These are phyloP conservation scores for Xylaria telfairii DNA, from an alignment of 495 filamentous ascomycete species.

Conservation along the genomic window DNA sequence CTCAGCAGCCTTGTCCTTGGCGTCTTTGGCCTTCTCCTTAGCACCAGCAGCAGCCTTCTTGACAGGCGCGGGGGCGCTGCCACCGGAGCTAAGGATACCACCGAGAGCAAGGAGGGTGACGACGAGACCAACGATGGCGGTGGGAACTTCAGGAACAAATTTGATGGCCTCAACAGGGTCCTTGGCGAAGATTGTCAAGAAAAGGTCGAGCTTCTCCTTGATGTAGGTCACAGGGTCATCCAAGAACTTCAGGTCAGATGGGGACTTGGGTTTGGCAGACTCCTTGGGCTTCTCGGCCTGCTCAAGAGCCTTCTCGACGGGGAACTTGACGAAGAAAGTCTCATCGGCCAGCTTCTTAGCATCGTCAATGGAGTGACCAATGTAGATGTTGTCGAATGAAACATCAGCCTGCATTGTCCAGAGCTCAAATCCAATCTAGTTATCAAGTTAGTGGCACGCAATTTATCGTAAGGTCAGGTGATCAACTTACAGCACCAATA, in stretches of 20 bases:
- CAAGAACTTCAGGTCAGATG: slow-evolving; percentile 82
- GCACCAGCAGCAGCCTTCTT: slow-evolving; percentile 70
- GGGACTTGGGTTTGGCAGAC: slow-evolving; percentile 66
- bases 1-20: slow-evolving; percentile 81
- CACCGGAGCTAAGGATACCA: slow-evolving; percentile 56
- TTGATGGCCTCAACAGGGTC: slow-evolving; percentile 91
- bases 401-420: slow-evolving; percentile 99
- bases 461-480: neutral
- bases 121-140: slow-evolving; percentile 71
- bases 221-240: slow-evolving; percentile 91
- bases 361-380: slow-evolving; percentile 96
- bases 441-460: slow-evolving; percentile 29
- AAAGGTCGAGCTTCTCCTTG: slow-evolving; percentile 89
- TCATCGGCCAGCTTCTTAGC: slow-evolving; percentile 88
- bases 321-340: slow-evolving; percentile 91
- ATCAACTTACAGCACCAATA: slow-evolving; percentile 85
- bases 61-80: slow-evolving; percentile 47
- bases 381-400: slow-evolving; percentile 99
- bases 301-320: slow-evolving; percentile 83
- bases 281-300: slow-evolving; percentile 81
- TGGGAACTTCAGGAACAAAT: slow-evolving; percentile 89
- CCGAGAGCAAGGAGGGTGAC: slow-evolving; percentile 73
- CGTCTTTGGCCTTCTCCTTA: slow-evolving; percentile 72
- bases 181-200: slow-evolving; percentile 81
- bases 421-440: slow-evolving; percentile 93